phyloP scores from a whole-genome alignment of 1,284 basidiomycete genomes.

The Ganoderma resinaceum region DNA sequence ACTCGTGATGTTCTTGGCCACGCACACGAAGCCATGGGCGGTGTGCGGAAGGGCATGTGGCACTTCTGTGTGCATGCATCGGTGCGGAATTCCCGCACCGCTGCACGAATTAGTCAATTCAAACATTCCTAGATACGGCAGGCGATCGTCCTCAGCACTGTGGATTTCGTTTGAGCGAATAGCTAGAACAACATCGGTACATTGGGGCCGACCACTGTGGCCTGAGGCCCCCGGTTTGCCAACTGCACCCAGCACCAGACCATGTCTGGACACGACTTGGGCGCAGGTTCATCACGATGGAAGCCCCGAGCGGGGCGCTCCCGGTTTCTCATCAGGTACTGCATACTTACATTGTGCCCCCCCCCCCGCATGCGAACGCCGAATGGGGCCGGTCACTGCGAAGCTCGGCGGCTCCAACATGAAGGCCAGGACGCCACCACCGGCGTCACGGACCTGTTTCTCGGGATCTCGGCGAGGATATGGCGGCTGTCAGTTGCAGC shows the following conservation, averaged over 20 bases:
- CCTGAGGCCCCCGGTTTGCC: slow-evolving; percentile 14
- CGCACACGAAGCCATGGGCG: neutral
- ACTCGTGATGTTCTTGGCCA: slow-evolving; percentile 24
- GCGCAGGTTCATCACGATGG: slow-evolving; percentile 5
- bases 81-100: slow-evolving; percentile 17
- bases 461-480: neutral
- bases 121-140: slow-evolving; percentile 31
- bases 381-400: neutral
- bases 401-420: neutral
- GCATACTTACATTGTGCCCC: neutral
- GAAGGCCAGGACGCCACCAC: neutral
- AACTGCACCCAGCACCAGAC: slow-evolving; percentile 6
- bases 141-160: slow-evolving; percentile 13
- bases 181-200: neutral
- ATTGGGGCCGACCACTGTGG: slow-evolving; percentile 6
- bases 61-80: neutral
- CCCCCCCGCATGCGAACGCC: neutral
- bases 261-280: slow-evolving; percentile 6
- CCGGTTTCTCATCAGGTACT: slow-evolving; percentile 8
- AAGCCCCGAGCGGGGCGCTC: neutral
- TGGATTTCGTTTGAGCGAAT: neutral
- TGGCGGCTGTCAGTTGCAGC: neutral
- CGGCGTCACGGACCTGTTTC: neutral
- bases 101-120: slow-evolving; percentile 25
- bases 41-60: neutral